Evolutionary conservation across 345 rosid genomes (phyloP).

Genomic region (Brassica incana): DNA sequence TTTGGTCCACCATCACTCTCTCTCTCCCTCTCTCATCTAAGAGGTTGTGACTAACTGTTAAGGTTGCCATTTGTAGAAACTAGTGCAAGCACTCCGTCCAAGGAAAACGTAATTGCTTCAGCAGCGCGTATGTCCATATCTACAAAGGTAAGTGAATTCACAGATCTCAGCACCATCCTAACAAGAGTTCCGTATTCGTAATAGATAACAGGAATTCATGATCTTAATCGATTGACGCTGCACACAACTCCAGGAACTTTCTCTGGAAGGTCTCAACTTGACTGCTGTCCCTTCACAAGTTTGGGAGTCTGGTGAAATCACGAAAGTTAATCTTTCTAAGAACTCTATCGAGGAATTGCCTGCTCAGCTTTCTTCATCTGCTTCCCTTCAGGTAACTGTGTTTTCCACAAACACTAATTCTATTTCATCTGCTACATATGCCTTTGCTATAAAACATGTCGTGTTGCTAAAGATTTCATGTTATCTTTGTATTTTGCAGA

Average conservation of each 20-base stretch:
- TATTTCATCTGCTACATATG: neutral
- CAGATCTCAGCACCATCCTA: conserved; percentile 21
- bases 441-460: neutral
- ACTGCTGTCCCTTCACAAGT: conserved; percentile 75
- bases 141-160: conserved; percentile 63
- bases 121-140: conserved; percentile 79
- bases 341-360: conserved; percentile 84
- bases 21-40: conserved; percentile 10
- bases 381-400: conserved; percentile 61
- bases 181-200: neutral
- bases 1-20: conserved; percentile 22
- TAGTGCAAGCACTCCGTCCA: conserved; percentile 55
- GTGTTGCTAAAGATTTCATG: neutral
- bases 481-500: conserved; percentile 50
- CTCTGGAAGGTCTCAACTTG: conserved; percentile 70
- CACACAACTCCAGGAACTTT: conserved; percentile 62
- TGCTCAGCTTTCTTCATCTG: conserved; percentile 65
- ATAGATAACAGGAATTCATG: neutral
- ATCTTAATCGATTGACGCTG: conserved; percentile 4
- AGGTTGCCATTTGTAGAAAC: conserved; percentile 47
- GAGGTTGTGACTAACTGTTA: conserved; percentile 22
- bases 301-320: conserved; percentile 73
- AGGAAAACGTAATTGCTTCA: conserved; percentile 65
- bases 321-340: conserved; percentile 73
- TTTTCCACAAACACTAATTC: neutral